Base-by-base conservation (phyloP, 2,329 filamentous ascomycete genomes). In the Domatiomyces globalis region DNA sequence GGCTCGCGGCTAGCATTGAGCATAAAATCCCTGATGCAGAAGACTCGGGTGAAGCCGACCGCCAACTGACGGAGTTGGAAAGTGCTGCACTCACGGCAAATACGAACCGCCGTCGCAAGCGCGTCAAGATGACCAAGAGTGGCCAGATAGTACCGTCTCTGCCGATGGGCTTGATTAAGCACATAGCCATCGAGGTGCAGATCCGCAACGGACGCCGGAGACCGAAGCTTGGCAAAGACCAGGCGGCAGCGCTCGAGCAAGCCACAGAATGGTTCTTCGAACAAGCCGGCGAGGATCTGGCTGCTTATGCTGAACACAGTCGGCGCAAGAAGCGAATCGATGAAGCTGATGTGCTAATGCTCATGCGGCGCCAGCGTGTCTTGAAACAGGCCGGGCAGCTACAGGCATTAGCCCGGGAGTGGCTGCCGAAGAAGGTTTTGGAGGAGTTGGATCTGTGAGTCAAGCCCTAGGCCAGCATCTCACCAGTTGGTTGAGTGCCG, bases 201-300 rank as follows among this genome's bases (percentile, higher is more conserved):
- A 53, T 53, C 18, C 75, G 80, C 56, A 68, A 87, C 1, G 83
- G 83, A 6, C 82, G 81, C 33, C 83, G 78, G 1, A 86, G 83
- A 59, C 71, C 78, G 4, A 85, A 83, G 58, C 77, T 94, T 46
- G 80, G 76, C 52, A 80, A 84, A 45, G 85, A 92, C 49, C 82
- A 85, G 1, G 70, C 94, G 39, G 76, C 78, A 27, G 83, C 83
- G 4, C 79, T 95, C 50, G 81, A 83, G 61, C 83, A 87, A 63
- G 86, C 87, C 0, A 85, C 85, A 2, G 86, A 94, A 55, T 92
- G 87, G 84, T 95, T 88, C 66, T 94, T 95, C 65, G 87, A 94
- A 68, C 88, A 95, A 66, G 72, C 85, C 2, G 81, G 85, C 46
- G 84, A 88, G 54, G 87, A 94, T 63, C 69, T 95, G 50, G 78